Percentiles rank a stretch among this genome's conserved stretches.
Evolutionary conservation across 1,284 basidiomycete species (phyloP).

Genomic region (Leccinum fallax): DNA sequence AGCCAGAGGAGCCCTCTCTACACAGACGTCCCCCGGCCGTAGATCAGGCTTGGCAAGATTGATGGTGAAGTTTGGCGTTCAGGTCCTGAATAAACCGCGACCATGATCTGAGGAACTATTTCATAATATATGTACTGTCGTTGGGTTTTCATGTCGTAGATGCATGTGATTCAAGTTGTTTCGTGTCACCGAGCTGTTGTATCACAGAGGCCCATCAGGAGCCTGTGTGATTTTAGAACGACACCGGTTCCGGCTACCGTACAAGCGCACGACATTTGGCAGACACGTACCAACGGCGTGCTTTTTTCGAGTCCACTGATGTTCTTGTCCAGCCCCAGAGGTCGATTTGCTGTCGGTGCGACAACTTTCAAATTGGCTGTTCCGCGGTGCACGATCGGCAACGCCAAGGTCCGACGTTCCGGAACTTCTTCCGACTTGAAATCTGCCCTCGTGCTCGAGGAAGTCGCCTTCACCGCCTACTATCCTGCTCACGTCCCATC

Average conservation of each 20-base stretch:
- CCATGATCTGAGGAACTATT: not conserved
- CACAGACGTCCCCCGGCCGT: not conserved
- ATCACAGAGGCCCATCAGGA: not conserved
- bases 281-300: not conserved
- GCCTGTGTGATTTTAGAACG: not conserved
- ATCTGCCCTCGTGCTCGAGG: slow-evolving; percentile 51
- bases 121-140: not conserved
- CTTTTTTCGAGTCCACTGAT: slow-evolving; percentile 23
- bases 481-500: slow-evolving; percentile 51
- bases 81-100: not conserved
- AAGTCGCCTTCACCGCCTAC: slow-evolving; percentile 60
- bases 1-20: slow-evolving; percentile 11
- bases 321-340: slow-evolving; percentile 45
- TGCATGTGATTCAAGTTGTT: not conserved
- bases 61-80: slow-evolving; percentile 1
- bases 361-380: slow-evolving; percentile 53
- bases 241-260: not conserved
- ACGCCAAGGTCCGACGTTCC: slow-evolving; percentile 36
- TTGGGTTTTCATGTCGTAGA: not conserved
- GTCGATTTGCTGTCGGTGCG: slow-evolving; percentile 54
- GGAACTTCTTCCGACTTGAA: slow-evolving; percentile 26
- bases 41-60: slow-evolving; percentile 1
- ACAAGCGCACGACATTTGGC: not conserved
- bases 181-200: not conserved
- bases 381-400: slow-evolving; percentile 43